Percentiles rank a stretch among this genome's conserved stretches.
Evolutionary conservation across 768 basidiomycete species (phyloP).

Genomic region (Pleurotus sapidus): DNA sequence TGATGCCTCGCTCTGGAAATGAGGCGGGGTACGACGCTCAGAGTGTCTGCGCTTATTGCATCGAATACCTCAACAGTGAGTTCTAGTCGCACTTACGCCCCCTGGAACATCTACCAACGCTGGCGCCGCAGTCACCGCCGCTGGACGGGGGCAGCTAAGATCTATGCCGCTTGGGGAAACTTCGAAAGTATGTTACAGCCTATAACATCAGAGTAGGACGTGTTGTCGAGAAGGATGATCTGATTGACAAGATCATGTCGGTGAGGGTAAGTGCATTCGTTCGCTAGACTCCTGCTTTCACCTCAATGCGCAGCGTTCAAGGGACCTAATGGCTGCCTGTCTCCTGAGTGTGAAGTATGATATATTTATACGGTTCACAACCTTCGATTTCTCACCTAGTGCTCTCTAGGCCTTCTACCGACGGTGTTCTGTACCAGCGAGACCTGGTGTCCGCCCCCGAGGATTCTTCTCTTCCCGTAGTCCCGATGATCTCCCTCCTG

Average conservation of each 20-base stretch:
- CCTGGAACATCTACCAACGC: constrained; percentile 7
- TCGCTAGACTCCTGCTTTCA: too few species aligned
- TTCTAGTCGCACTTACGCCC: constrained; percentile 5
- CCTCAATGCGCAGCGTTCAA: constrained; percentile 19
- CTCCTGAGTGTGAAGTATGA: constrained; percentile 54
- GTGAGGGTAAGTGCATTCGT: constrained; percentile 41
- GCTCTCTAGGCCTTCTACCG: constrained; percentile 53
- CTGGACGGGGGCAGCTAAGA: constrained; percentile 55
- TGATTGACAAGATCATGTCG: constrained; percentile 61
- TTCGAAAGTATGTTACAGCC: constrained; percentile 67
- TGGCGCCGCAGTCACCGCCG: constrained; percentile 59
- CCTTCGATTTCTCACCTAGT: not conserved
- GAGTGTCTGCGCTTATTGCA: constrained; percentile 71
- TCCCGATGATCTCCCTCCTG: constrained; percentile 33
- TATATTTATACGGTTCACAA: not conserved
- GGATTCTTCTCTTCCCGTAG: constrained; percentile 43
- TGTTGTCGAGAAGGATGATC: constrained; percentile 75
- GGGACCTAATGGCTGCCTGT: constrained; percentile 62
- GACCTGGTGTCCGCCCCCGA: constrained; percentile 29
- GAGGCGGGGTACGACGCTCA: constrained; percentile 62
- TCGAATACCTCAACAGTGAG: constrained; percentile 66
- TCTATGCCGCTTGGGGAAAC: constrained; percentile 51
- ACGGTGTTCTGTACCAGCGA: constrained; percentile 58
- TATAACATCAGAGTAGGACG: constrained; percentile 64
- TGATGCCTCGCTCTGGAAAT: constrained; percentile 62